phyloP scores from a whole-genome alignment of 140 eudicot genomes.

The Oenanthe javanica region DNA sequence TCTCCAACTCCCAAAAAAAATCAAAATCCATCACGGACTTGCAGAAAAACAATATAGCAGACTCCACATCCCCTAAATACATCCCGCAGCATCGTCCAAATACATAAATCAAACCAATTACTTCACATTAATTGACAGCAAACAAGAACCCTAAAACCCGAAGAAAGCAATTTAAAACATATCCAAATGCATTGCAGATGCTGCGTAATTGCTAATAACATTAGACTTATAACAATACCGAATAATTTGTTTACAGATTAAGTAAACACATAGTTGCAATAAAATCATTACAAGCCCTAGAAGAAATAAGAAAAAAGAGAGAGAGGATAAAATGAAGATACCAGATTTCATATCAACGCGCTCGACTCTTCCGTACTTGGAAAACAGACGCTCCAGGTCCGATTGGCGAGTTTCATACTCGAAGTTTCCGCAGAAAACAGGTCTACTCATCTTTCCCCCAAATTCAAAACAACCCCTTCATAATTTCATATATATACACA shows the following conservation, averaged over 20 bases:
- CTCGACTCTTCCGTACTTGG: constrained; percentile 79
- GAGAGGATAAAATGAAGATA: constrained; percentile 13
- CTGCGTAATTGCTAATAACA: neutral
- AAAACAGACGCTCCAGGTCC: constrained; percentile 72
- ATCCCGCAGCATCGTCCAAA: neutral
- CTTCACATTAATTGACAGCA: too few relatives aligned
- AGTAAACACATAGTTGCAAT: neutral
- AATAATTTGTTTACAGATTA: neutral
- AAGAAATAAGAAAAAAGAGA: neutral
- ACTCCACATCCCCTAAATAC: neutral
- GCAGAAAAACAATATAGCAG: too few relatives aligned
- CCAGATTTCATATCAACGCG: constrained; percentile 97
- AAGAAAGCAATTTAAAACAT: too few relatives aligned
- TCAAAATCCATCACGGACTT: neutral
- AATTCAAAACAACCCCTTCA: neutral
- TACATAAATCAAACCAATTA: neutral
- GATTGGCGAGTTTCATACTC: constrained; percentile 89
- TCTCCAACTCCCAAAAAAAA: neutral
- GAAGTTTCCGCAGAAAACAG: constrained; percentile 79
- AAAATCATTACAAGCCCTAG: neutral
- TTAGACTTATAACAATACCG: neutral
- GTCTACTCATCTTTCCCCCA: constrained; percentile 51
- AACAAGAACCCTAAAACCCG: too few relatives aligned
- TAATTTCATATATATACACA: neutral
- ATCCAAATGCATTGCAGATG: neutral